Percentiles rank a stretch among this genome's conserved stretches.
These are phyloP conservation scores for Cladophialophora immunda DNA, from an alignment of 2,329 filamentous ascomycete species.

Conservation along the genomic window DNA sequence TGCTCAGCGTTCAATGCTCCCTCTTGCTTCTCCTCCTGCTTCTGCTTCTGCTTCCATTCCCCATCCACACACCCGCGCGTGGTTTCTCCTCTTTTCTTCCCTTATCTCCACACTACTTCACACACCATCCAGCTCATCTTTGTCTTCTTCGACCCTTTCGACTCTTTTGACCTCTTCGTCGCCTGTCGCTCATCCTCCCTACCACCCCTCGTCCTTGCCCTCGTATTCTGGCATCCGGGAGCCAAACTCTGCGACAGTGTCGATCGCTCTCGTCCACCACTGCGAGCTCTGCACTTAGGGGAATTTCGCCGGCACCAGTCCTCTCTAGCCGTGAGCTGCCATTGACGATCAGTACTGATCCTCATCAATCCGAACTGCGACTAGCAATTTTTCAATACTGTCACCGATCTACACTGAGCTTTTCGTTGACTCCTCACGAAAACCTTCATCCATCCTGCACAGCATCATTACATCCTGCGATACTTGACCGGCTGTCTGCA, in stretches of 20 bases:
- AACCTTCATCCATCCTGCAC: background rate
- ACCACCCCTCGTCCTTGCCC: background rate
- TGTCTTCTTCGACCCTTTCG: conserved; percentile 4
- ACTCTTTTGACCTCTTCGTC: conserved; percentile 10
- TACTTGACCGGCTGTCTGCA: background rate
- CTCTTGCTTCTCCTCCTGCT: background rate
- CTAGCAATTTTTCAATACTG: background rate
- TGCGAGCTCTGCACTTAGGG: background rate
- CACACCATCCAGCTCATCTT: conserved; percentile 6
- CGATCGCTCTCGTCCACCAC: background rate
- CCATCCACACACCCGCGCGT: conserved; percentile 3
- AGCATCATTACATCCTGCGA: background rate
- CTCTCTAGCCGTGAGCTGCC: background rate
- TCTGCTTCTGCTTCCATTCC: conserved; percentile 2
- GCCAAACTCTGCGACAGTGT: background rate
- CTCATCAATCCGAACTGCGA: background rate
- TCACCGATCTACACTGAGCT: background rate
- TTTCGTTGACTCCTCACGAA: background rate
- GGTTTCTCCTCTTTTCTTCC: conserved; percentile 16
- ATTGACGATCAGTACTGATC: background rate
- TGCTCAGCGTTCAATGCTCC: conserved; percentile 6
- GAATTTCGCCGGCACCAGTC: background rate
- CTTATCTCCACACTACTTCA: conserved; percentile 25
- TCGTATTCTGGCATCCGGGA: background rate
- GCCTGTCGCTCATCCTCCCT: conserved; percentile 9